Evolutionary conservation across 495 filamentous ascomycete species (phyloP).

Genomic region (Podospora appendiculata): DNA sequence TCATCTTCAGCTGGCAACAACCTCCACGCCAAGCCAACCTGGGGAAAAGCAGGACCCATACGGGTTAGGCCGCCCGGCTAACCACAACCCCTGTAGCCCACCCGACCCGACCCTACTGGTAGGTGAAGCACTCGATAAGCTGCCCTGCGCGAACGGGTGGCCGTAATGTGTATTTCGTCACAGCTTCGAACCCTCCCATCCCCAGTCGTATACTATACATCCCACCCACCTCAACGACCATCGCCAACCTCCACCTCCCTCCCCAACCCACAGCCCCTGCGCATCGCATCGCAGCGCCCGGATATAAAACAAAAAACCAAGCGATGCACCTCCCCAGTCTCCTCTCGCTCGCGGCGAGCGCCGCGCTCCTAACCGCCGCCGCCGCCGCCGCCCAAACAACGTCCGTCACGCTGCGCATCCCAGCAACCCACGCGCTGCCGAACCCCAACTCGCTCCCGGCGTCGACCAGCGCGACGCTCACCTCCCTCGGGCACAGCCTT

Average conservation of each 20-base stretch:
- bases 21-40: too few relatives aligned
- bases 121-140: too few relatives aligned
- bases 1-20: too few relatives aligned
- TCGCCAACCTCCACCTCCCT: not conserved
- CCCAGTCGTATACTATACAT: not conserved
- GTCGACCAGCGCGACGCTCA: slow-evolving; percentile 66
- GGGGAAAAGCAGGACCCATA: too few relatives aligned
- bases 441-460: slow-evolving; percentile 53
- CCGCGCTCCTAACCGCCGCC: not conserved
- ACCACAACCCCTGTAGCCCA: not conserved
- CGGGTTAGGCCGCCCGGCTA: not conserved
- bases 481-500: slow-evolving; percentile 38
- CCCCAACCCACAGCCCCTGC: not conserved
- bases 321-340: slow-evolving; percentile 11
- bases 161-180: not conserved
- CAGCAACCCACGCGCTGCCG: slow-evolving; percentile 38
- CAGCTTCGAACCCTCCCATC: not conserved
- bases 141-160: too few relatives aligned
- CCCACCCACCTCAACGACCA: not conserved
- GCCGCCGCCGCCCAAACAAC: slow-evolving; percentile 6
- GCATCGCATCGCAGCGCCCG: not conserved
- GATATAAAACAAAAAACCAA: too few relatives aligned
- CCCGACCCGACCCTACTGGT: too few relatives aligned
- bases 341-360: not conserved
- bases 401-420: slow-evolving; percentile 35